phyloP scores from a whole-genome alignment of 2,329 filamentous ascomycete genomes.

The Exophiala aquamarina region DNA sequence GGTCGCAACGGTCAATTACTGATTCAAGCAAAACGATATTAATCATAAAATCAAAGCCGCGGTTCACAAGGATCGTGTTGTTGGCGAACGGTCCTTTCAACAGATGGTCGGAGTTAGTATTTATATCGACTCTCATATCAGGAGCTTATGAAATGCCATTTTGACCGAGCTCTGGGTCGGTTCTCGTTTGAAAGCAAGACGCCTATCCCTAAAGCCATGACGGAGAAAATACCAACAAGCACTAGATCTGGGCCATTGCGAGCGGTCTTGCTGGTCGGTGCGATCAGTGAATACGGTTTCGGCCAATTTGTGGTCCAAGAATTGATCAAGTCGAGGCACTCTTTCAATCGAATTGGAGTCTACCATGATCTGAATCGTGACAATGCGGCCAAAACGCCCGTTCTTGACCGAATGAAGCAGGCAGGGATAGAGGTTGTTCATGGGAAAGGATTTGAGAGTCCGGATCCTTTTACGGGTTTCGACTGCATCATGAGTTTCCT shows the following conservation, averaged over 20 bases:
- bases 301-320: conserved; percentile 1
- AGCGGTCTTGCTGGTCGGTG: conserved; percentile 2
- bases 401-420: not conserved
- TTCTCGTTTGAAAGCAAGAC: not conserved
- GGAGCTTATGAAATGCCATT: conserved; percentile 2
- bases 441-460: not conserved
- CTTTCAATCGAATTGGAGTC: conserved; percentile 1
- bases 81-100: not conserved
- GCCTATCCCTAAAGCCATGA: not conserved
- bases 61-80: not conserved
- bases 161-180: not conserved
- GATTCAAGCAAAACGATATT: not conserved
- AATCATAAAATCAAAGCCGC: conserved; percentile 1
- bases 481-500: conserved; percentile 20
- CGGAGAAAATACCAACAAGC: conserved; percentile 1
- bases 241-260: not conserved
- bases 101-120: not conserved
- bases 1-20: not conserved
- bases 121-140: not conserved
- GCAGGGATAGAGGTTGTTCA: conserved; percentile 1
- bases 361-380: not conserved
- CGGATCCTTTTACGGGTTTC: conserved; percentile 9
- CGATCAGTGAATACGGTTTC: not conserved
- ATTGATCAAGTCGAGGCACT: conserved; percentile 1
- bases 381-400: not conserved